Percentiles rank a stretch among this genome's conserved stretches.
These are phyloP conservation scores for Chloroidium sp. DNA, from an alignment of 163 green algal species.

Conservation along the genomic window DNA sequence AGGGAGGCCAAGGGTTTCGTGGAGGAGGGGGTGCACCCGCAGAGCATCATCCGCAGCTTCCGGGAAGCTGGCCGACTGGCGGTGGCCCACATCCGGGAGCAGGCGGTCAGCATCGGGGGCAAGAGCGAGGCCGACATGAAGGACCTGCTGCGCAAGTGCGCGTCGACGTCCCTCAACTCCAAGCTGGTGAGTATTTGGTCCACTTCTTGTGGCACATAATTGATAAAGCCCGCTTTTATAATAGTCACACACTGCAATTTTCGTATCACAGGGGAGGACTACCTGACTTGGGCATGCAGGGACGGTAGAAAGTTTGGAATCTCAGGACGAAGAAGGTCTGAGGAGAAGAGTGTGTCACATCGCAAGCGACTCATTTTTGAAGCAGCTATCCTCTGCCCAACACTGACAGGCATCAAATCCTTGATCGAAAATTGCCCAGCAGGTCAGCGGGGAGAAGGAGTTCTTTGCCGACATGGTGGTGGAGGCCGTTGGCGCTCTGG, in stretches of 20 bases:
- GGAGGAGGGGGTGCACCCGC: slow-evolving; percentile 94
- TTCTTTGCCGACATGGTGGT: slow-evolving; percentile 98
- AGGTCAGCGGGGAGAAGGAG: slow-evolving; percentile 87
- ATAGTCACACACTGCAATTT: no score
- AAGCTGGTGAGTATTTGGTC: slow-evolving; percentile 72
- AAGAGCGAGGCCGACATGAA: slow-evolving; percentile 54
- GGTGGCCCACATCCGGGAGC: slow-evolving; percentile 44
- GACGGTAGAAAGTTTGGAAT: no score
- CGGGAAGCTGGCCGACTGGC: slow-evolving; percentile 69
- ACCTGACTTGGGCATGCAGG: no score
- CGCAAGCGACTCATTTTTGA: no score
- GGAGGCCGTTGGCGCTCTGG: slow-evolving; percentile 79
- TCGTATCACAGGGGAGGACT: no score
- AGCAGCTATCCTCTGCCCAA: no score
- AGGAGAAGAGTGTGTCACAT: no score
- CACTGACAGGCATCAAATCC: no score
- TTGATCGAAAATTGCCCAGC: not conserved
- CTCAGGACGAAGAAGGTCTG: no score
- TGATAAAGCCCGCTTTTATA: no score
- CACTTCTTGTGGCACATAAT: no score
- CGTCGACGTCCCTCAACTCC: slow-evolving; percentile 88
- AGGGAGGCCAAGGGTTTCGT: slow-evolving; percentile 88
- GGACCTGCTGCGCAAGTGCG: slow-evolving; percentile 85
- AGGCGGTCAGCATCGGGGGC: slow-evolving; percentile 66
- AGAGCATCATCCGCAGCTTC: slow-evolving; percentile 85